Evolutionary conservation across 768 basidiomycete species (phyloP).

Genomic region (Daedaleopsis nitida): DNA sequence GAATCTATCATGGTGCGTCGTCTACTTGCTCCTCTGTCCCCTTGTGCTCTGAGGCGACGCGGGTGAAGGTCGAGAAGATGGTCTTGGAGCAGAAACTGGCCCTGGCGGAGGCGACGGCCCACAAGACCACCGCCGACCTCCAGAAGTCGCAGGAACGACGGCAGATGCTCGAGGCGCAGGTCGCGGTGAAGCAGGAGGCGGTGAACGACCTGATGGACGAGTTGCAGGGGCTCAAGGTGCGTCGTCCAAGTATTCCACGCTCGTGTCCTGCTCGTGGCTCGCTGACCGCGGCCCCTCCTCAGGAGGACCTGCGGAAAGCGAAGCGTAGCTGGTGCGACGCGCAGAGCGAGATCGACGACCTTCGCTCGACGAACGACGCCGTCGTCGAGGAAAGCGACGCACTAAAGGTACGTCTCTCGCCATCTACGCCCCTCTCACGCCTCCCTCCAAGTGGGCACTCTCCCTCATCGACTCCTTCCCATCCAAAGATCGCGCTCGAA

Average conservation of each 20-base stretch:
- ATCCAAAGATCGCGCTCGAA: no score
- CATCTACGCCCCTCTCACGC: no score
- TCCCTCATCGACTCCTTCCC: no score
- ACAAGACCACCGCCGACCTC: not conserved
- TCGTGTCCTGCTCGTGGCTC: not conserved
- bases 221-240: not conserved
- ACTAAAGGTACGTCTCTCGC: not conserved
- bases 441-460: no score
- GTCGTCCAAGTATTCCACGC: not conserved
- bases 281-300: not conserved
- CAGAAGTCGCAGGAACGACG: not conserved
- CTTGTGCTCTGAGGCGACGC: not conserved
- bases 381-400: not conserved
- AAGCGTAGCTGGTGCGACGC: not conserved
- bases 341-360: not conserved
- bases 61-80: not conserved
- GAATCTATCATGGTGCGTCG: not conserved
- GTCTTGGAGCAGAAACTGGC: not conserved
- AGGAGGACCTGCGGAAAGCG: not conserved
- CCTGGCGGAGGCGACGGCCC: not conserved
- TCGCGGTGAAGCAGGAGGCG: not conserved
- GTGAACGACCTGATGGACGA: not conserved
- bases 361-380: not conserved
- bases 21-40: not conserved
- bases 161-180: not conserved